These are phyloP conservation scores for Guillardia theta DNA, from an alignment of 78 protist species.

Conservation along the genomic window DNA sequence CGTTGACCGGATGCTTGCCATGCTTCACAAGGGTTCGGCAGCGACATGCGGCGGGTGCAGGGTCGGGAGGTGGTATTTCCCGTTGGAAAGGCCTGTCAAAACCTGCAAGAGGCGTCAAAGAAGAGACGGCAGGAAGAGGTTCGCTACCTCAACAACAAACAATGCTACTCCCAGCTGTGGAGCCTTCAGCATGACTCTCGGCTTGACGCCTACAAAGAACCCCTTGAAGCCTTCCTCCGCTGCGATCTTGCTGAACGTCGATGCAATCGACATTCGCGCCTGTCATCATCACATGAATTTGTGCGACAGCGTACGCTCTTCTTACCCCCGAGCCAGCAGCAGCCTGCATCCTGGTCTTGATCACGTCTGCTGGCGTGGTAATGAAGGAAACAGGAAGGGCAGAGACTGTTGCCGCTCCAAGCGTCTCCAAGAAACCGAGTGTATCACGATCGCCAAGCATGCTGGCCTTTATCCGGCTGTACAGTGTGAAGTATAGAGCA, in stretches of 20 bases:
- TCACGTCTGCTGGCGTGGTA: not conserved
- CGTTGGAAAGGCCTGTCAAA: no score
- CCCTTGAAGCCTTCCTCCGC: not conserved
- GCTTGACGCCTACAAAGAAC: not conserved
- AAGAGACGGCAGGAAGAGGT: no score
- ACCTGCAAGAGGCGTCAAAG: no score
- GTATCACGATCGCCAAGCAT: not conserved
- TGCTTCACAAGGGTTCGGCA: no score
- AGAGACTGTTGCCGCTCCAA: not conserved
- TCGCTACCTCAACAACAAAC: not conserved
- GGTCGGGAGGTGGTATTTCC: no score
- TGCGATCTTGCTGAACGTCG: not conserved
- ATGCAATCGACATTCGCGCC: not conserved
- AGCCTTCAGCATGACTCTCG: not conserved
- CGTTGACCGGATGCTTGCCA: no score
- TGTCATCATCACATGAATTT: no score
- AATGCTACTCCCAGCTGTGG: not conserved
- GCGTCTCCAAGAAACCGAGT: not conserved
- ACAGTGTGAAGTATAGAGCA: not conserved
- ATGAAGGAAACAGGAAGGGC: not conserved
- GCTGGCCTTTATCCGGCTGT: not conserved
- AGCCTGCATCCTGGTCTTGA: not conserved
- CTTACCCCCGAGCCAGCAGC: no score
- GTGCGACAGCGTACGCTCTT: no score
- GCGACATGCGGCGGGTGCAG: no score